Evolutionary conservation across 176 grass and related monocot genomes (phyloP).

Genomic region (Musa troglodytarum): DNA sequence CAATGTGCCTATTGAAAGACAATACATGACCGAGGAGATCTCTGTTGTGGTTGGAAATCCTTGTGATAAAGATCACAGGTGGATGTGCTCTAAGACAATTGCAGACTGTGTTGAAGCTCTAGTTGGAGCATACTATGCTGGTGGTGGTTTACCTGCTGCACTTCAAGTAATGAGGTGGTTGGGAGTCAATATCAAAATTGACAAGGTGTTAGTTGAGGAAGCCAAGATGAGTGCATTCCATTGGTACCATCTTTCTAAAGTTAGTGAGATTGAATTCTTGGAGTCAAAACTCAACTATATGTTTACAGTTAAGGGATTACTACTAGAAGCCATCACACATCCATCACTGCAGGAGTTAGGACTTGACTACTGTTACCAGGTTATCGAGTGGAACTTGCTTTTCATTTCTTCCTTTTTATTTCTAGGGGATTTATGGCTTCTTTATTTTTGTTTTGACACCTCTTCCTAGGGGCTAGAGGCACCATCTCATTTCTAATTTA

Average conservation of each 20-base stretch:
- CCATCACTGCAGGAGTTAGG: constrained; percentile 61
- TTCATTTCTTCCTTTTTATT: neutral
- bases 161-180: constrained; percentile 72
- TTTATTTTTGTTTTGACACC: too few species aligned
- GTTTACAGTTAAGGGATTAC: constrained; percentile 55
- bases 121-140: constrained; percentile 86
- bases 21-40: too few species aligned
- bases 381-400: constrained; percentile 4
- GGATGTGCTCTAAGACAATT: constrained; percentile 96
- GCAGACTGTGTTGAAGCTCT: constrained; percentile 84
- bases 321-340: constrained; percentile 77
- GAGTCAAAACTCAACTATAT: constrained; percentile 65
- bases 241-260: constrained; percentile 39
- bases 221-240: constrained; percentile 45
- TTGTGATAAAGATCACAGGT: constrained; percentile 79
- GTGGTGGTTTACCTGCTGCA: constrained; percentile 58
- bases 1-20: too few species aligned
- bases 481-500: too few species aligned
- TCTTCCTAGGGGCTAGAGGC: too few species aligned
- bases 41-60: constrained; percentile 57
- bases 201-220: constrained; percentile 42
- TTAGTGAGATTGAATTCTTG: constrained; percentile 46
- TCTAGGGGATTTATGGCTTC: too few species aligned
- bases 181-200: constrained; percentile 42
- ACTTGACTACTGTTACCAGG: constrained; percentile 62